Percentiles rank a stretch among this genome's conserved stretches.
phyloP scores from a whole-genome alignment of 257 asterid genomes.

The Solanum phureja region DNA sequence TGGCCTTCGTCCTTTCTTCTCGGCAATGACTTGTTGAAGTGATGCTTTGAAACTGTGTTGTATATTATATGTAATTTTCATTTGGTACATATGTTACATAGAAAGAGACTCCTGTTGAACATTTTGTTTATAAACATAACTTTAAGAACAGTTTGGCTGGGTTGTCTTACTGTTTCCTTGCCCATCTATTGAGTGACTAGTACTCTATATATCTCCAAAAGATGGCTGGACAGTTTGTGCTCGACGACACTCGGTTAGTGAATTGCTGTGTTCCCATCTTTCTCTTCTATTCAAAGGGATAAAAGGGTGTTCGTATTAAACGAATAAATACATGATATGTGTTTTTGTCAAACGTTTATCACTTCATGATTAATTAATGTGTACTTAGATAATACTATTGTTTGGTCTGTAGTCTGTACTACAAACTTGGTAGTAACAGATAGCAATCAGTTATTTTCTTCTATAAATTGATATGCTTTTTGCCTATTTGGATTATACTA shows the following conservation, averaged over 20 bases:
- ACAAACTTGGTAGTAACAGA: neutral
- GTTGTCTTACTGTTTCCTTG: neutral
- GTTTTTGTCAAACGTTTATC: neutral
- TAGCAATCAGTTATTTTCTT: neutral
- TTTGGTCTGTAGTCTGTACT: neutral
- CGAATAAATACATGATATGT: neutral
- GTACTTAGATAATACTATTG: no score
- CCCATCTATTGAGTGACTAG: neutral
- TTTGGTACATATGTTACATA: slow-evolving; percentile 15
- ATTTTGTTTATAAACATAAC: slow-evolving; percentile 14
- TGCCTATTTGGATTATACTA: neutral
- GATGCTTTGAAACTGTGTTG: slow-evolving; percentile 25
- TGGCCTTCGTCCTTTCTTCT: slow-evolving; percentile 9
- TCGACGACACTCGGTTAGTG: neutral
- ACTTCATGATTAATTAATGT: neutral
- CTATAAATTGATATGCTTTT: neutral
- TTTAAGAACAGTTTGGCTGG: neutral
- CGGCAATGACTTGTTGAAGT: slow-evolving; percentile 19
- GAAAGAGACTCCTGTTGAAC: slow-evolving; percentile 1
- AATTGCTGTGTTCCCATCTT: neutral
- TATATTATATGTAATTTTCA: slow-evolving; percentile 40
- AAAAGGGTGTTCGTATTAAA: neutral
- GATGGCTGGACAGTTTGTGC: neutral
- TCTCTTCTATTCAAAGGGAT: neutral
- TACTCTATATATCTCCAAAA: neutral